These are phyloP conservation scores for Chlorella sp. DNA, from an alignment of 139 green algal species.

Conservation along the genomic window DNA sequence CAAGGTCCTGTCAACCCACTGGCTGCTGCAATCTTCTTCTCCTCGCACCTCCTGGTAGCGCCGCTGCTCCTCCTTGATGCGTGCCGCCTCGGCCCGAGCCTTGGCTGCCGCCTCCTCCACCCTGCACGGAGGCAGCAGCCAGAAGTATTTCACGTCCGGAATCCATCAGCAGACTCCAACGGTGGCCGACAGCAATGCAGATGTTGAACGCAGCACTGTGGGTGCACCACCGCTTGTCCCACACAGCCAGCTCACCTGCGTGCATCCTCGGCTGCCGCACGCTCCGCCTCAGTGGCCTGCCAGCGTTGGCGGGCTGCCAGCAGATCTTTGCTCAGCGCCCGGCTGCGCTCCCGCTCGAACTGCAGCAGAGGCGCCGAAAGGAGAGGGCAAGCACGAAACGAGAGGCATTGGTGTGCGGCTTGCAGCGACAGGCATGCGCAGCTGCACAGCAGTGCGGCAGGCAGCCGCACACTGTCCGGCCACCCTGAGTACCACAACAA, in stretches of 20 bases:
- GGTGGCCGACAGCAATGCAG: no score
- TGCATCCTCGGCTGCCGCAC: conserved; percentile 24
- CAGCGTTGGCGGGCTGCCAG: conserved; percentile 16
- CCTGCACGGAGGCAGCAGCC: not conserved
- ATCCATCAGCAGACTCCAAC: no score
- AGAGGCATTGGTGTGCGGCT: not conserved
- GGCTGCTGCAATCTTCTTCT: not conserved
- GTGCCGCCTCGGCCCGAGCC: conserved; percentile 18
- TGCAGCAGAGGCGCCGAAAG: not conserved
- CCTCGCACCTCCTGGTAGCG: conserved; percentile 23
- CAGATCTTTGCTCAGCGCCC: conserved; percentile 38
- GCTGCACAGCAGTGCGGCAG: not conserved
- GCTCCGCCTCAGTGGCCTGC: conserved; percentile 15
- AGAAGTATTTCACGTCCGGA: no score
- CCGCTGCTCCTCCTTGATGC: conserved; percentile 29
- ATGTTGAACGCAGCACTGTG: no score
- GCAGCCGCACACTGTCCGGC: not conserved
- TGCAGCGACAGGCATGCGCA: not conserved
- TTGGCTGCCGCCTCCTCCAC: conserved; percentile 39
- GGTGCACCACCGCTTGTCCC: no score
- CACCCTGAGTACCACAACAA: no score
- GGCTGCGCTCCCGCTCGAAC: conserved; percentile 33
- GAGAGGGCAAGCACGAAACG: not conserved
- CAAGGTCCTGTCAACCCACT: not conserved
- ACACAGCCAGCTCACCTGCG: conserved; percentile 5